These are phyloP conservation scores for Xylaria sp. DNA, from an alignment of 2,329 filamentous ascomycete genomes.

Conservation along the genomic window DNA sequence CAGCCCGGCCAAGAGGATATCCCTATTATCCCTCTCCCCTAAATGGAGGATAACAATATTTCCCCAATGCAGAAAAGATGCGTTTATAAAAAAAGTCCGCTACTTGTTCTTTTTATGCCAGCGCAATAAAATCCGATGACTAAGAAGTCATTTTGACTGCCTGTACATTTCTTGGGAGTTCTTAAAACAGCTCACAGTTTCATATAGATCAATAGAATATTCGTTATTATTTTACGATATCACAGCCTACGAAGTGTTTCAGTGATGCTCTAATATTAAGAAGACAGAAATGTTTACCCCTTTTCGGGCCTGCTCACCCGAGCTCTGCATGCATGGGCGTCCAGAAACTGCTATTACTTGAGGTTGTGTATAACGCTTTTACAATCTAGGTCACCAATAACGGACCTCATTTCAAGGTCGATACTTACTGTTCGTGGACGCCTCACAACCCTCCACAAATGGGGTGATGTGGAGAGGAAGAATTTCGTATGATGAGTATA, in stretches of 20 bases:
- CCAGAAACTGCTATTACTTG: too few species aligned
- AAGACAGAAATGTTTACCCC: too few species aligned
- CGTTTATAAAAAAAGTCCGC: background rate
- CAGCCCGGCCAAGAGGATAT: conserved; percentile 63
- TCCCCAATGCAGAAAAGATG: background rate
- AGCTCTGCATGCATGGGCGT: too few species aligned
- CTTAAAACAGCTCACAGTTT: background rate
- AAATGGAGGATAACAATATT: conserved; percentile 36
- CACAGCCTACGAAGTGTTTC: background rate
- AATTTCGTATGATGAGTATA: too few species aligned
- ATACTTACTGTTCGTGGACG: too few species aligned
- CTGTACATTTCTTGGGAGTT: too few species aligned
- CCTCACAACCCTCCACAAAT: too few species aligned
- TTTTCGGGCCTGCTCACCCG: too few species aligned
- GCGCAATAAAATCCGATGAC: background rate
- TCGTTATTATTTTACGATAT: background rate
- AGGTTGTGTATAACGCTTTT: too few species aligned
- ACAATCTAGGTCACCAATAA: too few species aligned
- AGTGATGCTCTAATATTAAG: background rate
- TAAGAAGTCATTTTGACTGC: background rate
- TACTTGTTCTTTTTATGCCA: background rate
- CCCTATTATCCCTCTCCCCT: conserved; percentile 29
- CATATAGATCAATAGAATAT: conserved; percentile 6
- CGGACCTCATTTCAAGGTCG: too few species aligned
- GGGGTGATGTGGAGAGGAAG: too few species aligned